Evolutionary conservation across 768 basidiomycete genomes (phyloP), one percentile per base, ranked within the genome.

Genomic region (Boletellus ananiceps): DNA sequence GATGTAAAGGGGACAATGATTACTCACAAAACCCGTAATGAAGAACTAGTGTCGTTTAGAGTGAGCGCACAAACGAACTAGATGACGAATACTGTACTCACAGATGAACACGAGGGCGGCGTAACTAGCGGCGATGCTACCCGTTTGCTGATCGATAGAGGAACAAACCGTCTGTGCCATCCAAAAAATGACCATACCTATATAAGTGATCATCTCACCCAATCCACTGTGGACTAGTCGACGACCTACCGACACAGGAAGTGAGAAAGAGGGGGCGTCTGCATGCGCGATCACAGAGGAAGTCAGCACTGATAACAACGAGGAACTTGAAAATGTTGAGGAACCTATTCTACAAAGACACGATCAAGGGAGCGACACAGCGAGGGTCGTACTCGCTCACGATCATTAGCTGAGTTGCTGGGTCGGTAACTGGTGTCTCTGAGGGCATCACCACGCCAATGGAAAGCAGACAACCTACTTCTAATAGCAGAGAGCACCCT

Each of bases 271-370:
- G 61, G 4, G 67, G 72, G 2, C 80, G 71, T 38, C 81, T 63
- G 14, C 81, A 80, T 37, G 71, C 66, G 34, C 69, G 67, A 52
- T 81, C 80, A 46, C 74, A 76, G 16, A 77, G 63, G 47, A 78
- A 66, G 23, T 74, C 76, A 27, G 78, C 77, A 21, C 65, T 44
- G 43, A 80, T 65, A n/a, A 79, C 78, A 38, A 79, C 68, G 49
- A 77, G 61, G 44, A 83, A 76, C 62, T 81, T 81, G 64, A 69
- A 82, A 51, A 81, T 77, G 55, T 76, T 74, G 31, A 81, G 64
- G 48, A 76, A 59, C 44, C 77, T 80, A 56, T 82, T 82, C 74
- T 79, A 53, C 8, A 13, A 43, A 32, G 21, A 16, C 9, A 32
- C 16, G 12, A 37, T 49, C 15, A 43, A 25, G 18, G n/a, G 18